A percentile compares a stretch with the other conserved stretches of the same genome.
Evolutionary conservation across 495 filamentous ascomycete species (phyloP).

Genomic region (Podospora anserina): DNA sequence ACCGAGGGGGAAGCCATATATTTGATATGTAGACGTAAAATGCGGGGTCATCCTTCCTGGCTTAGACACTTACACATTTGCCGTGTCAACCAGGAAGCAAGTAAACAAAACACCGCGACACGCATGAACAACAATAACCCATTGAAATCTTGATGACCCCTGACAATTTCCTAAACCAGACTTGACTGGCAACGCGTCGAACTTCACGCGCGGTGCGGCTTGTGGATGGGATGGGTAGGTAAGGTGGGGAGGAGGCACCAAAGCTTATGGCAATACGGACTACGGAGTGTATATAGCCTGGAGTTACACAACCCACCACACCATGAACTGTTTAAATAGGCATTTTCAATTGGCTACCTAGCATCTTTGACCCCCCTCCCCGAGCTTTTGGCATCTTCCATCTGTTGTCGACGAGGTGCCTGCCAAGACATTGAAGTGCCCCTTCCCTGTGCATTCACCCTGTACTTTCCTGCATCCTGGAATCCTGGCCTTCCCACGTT

Average conservation of each 20-base stretch:
- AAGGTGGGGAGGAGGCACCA: constrained; percentile 19
- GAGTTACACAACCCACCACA: no score
- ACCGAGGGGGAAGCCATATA: not conserved
- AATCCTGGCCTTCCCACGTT: constrained; percentile 11
- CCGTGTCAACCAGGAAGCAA: not conserved
- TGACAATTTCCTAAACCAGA: not conserved
- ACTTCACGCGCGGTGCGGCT: no score
- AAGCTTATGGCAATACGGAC: not conserved
- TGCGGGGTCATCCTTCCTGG: not conserved
- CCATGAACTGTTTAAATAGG: no score
- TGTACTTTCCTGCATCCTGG: constrained; percentile 14
- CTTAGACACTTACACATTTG: not conserved
- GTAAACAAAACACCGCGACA: not conserved
- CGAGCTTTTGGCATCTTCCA: no score
- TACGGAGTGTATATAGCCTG: not conserved
- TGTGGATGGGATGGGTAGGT: not conserved
- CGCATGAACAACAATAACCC: not conserved
- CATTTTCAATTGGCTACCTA: no score
- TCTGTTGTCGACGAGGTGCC: not conserved
- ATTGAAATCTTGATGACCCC: not conserved
- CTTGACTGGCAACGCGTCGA: not conserved
- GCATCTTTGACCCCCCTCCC: no score
- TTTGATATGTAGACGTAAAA: not conserved
- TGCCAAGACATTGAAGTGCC: constrained; percentile 18
- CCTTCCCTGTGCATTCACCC: constrained; percentile 25